Evolutionary conservation across 1,139 yeast genomes (phyloP).

Genomic region (Sugiyamaella xylanicola): DNA sequence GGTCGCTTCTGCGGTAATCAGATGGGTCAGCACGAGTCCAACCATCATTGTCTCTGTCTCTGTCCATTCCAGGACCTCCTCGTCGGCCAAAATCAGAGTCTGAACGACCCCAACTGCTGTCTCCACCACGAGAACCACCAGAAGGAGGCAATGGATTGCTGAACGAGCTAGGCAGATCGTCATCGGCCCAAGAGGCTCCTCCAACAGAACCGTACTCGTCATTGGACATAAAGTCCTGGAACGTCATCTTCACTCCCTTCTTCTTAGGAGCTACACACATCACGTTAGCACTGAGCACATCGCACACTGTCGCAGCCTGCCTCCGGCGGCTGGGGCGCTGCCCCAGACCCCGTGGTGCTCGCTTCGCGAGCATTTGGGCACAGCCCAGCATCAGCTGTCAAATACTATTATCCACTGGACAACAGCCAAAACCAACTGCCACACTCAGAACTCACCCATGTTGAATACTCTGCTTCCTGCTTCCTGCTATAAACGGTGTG

Average conservation of each 20-base stretch:
- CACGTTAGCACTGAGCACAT: too few species aligned
- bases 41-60: slow-evolving; percentile 8
- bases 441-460: too few species aligned
- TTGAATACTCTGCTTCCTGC: too few species aligned
- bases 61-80: background rate
- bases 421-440: too few species aligned
- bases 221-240: slow-evolving; percentile 52
- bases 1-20: slow-evolving; percentile 13
- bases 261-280: slow-evolving; percentile 49
- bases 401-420: too few species aligned
- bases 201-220: slow-evolving; percentile 28
- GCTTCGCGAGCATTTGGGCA: too few species aligned
- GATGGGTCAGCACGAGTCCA: slow-evolving; percentile 22
- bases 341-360: background rate
- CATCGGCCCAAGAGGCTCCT: slow-evolving; percentile 38
- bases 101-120: slow-evolving; percentile 5
- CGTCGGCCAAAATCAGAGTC: background rate
- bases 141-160: slow-evolving; percentile 24
- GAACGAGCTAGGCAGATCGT: slow-evolving; percentile 30
- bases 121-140: slow-evolving; percentile 18
- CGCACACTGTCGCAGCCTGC: too few species aligned
- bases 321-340: slow-evolving; percentile 9
- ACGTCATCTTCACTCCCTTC: slow-evolving; percentile 58
- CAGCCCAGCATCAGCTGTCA: too few species aligned
- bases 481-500: too few species aligned